These are phyloP conservation scores for Biscutella auriculata DNA, from an alignment of 441 rosid species.

Conservation along the genomic window DNA sequence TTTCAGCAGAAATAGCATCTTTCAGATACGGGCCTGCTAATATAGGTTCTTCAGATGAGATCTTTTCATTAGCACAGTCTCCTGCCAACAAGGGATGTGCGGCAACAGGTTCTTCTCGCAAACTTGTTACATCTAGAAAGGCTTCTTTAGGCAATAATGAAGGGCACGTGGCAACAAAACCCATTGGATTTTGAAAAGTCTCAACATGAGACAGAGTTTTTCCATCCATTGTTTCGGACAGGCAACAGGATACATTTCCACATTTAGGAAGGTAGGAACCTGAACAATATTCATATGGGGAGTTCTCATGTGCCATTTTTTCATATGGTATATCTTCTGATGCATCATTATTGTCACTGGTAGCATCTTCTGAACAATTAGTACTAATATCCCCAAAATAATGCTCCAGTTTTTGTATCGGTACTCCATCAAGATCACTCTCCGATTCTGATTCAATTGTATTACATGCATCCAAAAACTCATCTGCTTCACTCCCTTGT, in stretches of 20 bases:
- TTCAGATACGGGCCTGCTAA: background rate
- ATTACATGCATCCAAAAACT: conserved; percentile 80
- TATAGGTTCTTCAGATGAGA: conserved; percentile 6
- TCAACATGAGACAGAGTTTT: conserved; percentile 5
- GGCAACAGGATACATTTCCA: conserved; percentile 1
- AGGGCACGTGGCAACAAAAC: background rate
- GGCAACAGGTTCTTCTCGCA: conserved; percentile 6
- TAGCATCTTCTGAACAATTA: conserved; percentile 25
- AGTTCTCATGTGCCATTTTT: conserved; percentile 8
- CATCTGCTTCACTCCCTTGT: conserved; percentile 46
- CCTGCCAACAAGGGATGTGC: conserved; percentile 6
- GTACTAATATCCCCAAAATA: conserved; percentile 26
- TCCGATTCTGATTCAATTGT: conserved; percentile 90
- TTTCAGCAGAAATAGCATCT: conserved; percentile 9
- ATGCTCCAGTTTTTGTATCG: conserved; percentile 44
- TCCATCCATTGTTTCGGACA: conserved; percentile 7
- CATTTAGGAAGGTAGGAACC: conserved; percentile 6
- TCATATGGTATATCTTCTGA: conserved; percentile 20
- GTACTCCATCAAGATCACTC: conserved; percentile 47
- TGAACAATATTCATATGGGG: conserved; percentile 14
- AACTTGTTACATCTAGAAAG: background rate
- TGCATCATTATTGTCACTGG: conserved; percentile 18
- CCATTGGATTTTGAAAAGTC: conserved; percentile 5
- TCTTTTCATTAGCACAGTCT: conserved; percentile 7
- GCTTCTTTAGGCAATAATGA: conserved; percentile 3